These are phyloP conservation scores for Lasiosphaeriaceae sp. DNA, from an alignment of 495 filamentous ascomycete genomes.

Conservation along the genomic window DNA sequence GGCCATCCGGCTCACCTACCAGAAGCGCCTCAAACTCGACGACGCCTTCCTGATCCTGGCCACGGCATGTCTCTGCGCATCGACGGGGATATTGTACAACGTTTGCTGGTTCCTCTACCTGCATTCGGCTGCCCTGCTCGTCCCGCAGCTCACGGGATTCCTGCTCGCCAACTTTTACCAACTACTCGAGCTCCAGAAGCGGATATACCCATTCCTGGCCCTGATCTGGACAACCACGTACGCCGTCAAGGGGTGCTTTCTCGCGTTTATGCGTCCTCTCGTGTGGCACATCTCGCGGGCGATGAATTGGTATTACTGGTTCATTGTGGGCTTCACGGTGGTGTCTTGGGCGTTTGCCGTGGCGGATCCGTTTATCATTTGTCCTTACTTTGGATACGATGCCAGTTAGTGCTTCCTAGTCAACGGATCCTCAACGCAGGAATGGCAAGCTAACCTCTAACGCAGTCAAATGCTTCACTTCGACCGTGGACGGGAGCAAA, in stretches of 20 bases:
- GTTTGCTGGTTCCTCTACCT: conserved; percentile 15
- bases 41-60: conserved; percentile 17
- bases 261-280: conserved; percentile 17
- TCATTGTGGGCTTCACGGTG: conserved; percentile 9
- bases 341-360: conserved; percentile 14
- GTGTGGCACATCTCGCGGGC: conserved; percentile 13
- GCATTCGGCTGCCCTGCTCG: conserved; percentile 9
- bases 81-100: conserved; percentile 12
- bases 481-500: background rate
- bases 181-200: conserved; percentile 11
- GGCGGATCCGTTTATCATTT: conserved; percentile 15
- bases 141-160: conserved; percentile 3
- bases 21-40: conserved; percentile 11
- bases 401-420: conserved; percentile 3
- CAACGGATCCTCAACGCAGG: too few relatives aligned
- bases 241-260: conserved; percentile 17
- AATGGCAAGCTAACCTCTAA: too few relatives aligned
- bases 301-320: conserved; percentile 12
- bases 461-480: too few relatives aligned
- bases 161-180: background rate
- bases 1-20: conserved; percentile 16
- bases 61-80: conserved; percentile 5
- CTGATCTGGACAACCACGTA: conserved; percentile 17
- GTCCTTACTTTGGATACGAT: conserved; percentile 14
- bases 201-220: conserved; percentile 6